These are phyloP conservation scores for Trichosporon inkin DNA, from an alignment of 1,284 basidiomycete genomes.

Conservation along the genomic window DNA sequence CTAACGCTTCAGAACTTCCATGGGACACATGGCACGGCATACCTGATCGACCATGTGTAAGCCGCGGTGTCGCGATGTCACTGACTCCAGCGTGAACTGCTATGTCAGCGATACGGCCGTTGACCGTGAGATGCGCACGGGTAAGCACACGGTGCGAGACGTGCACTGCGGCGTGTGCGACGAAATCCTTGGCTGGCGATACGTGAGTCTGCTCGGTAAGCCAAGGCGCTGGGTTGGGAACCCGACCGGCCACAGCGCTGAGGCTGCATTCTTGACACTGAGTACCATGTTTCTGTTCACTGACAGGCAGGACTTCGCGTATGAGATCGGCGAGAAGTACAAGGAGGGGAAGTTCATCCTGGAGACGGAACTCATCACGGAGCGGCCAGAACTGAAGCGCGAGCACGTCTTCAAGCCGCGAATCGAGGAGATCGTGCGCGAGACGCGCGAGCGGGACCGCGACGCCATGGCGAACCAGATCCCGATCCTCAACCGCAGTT, in stretches of 20 bases:
- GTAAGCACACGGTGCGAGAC: constrained; percentile 91
- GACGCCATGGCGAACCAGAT: not conserved
- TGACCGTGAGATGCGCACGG: constrained; percentile 94
- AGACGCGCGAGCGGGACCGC: not conserved
- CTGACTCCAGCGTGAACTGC: constrained; percentile 70
- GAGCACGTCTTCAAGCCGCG: constrained; percentile 23
- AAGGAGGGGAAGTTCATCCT: constrained; percentile 98
- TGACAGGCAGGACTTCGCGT: constrained; percentile 74
- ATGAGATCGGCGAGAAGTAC: constrained; percentile 85
- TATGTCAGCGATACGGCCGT: constrained; percentile 72
- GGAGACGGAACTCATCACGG: constrained; percentile 74
- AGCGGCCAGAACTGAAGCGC: constrained; percentile 39
- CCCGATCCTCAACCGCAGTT: constrained; percentile 1
- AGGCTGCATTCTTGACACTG: not conserved
- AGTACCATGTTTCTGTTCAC: not conserved
- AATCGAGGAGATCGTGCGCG: constrained; percentile 35
- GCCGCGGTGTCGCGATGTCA: too few relatives aligned
- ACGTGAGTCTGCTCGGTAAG: constrained; percentile 59
- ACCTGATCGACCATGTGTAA: constrained; percentile 87
- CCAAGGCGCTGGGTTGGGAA: too few relatives aligned
- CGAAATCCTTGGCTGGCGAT: constrained; percentile 91
- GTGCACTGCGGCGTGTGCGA: constrained; percentile 88
- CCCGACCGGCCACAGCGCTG: not conserved
- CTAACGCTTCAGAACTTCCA: constrained; percentile 55
- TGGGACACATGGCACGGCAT: constrained; percentile 89